These are phyloP conservation scores for Cordyceps cateniannulata DNA, from an alignment of 2,329 filamentous ascomycete genomes.

Conservation along the genomic window DNA sequence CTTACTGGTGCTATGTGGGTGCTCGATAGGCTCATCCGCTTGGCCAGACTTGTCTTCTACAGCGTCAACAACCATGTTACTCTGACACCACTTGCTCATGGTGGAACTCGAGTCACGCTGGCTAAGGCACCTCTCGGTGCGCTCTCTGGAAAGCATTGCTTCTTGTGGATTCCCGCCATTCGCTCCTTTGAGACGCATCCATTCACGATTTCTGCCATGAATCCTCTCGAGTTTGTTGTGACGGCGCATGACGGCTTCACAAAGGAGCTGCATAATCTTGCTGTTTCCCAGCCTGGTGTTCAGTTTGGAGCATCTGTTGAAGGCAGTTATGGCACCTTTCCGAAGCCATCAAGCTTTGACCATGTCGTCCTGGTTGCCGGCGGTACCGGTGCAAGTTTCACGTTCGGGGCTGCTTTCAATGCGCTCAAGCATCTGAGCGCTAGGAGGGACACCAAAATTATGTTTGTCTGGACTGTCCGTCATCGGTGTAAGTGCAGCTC, in stretches of 20 bases:
- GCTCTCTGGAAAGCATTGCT: conserved; percentile 53
- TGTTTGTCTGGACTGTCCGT: conserved; percentile 36
- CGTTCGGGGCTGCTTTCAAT: conserved; percentile 33
- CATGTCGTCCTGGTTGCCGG: conserved; percentile 54
- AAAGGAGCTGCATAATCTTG: conserved; percentile 45
- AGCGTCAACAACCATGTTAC: conserved; percentile 45
- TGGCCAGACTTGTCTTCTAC: conserved; percentile 36
- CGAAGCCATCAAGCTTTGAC: conserved; percentile 45
- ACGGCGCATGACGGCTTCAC: conserved; percentile 55
- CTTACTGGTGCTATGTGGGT: conserved; percentile 42
- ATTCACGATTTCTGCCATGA: conserved; percentile 51
- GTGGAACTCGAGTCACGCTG: conserved; percentile 49
- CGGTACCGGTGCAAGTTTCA: conserved; percentile 55
- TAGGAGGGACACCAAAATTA: conserved; percentile 22
- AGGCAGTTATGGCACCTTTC: conserved; percentile 52
- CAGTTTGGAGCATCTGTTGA: conserved; percentile 47
- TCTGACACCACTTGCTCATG: conserved; percentile 46
- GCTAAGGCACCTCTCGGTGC: conserved; percentile 41
- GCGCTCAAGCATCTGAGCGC: conserved; percentile 24
- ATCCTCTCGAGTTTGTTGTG: conserved; percentile 52
- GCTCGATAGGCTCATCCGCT: conserved; percentile 43
- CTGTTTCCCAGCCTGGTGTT: conserved; percentile 41
- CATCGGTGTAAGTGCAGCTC: conserved; percentile 25
- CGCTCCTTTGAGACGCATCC: conserved; percentile 54
- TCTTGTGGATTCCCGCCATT: conserved; percentile 56